Base-by-base conservation (phyloP, 2,329 filamentous ascomycete genomes). In the Clonostachys sp. region DNA sequence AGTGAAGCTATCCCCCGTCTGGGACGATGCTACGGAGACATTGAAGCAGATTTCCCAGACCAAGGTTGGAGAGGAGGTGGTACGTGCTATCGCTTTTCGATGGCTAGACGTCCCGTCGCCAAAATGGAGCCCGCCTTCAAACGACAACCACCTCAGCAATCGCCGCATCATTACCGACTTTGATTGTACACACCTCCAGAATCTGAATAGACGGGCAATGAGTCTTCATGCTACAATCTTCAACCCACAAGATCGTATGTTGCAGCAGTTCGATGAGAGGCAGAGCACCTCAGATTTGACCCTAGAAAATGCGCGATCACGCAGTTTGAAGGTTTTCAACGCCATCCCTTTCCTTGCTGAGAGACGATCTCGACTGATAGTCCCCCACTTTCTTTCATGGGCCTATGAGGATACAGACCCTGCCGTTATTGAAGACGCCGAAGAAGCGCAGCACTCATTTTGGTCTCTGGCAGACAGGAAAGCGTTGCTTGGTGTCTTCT, bases 361-460 rank as follows among this genome's bases (percentile, higher is more conserved):
- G 66, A 95, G 87, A 63, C 80, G 84, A 34, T 96, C 92, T 9
- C 86, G 91, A 34, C 79, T 84, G 53, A 74, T 99, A 20, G 87
- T 97, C 2, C 94, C 95, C 2, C 79, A 92, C 51, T 86, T 99
- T 36, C 73, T 99, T 7, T 80, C 83, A 16, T 96, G 92, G 89
- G 83, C 83, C n/a, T 74, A 77, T 13, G 71, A 74, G 9, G 74
- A 77, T 9, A 68, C 70, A 33, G 48, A 50, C 2, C 48, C 51
- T 5, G 62, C 67, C 42, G 9, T 9, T 3, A 8, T 10, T 10
- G 62, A 62, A 6, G 55, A 50, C 2, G 57, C 61, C 2, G 65
- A 63, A 5, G 67, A 68, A 1, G 55, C 64, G 6, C 70, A 71
- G 10, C 55, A 62, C 9, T 65, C 65, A 24, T 70, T 74, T 48